Percentiles rank a stretch among this genome's conserved stretches.
phyloP scores from a whole-genome alignment of 306 rosid species.

The Vicia sativa region DNA sequence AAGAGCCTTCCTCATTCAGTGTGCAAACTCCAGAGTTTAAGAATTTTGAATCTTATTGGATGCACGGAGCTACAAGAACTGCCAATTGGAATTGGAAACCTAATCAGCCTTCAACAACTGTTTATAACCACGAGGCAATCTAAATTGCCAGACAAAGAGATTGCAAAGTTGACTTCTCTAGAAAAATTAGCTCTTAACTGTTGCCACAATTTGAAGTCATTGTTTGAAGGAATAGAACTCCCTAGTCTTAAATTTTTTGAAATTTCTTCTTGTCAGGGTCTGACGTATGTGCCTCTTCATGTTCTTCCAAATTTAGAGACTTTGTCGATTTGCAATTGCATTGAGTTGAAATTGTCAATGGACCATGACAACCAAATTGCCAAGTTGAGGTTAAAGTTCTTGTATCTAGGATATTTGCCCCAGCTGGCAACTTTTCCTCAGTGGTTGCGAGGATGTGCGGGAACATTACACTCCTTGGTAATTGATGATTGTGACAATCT shows the following conservation, averaged over 20 bases:
- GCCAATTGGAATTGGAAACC: no score
- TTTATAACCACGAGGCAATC: no score
- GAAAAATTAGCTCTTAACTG: rapidly evolving
- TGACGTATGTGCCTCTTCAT: not conserved
- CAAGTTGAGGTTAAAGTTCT: not conserved
- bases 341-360: not conserved
- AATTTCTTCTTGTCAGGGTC: not conserved
- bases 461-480: not conserved
- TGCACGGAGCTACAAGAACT: no score
- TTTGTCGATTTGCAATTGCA: not conserved
- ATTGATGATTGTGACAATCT: rapidly evolving
- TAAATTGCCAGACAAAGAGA: not conserved
- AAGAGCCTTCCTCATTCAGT: conserved; percentile 1
- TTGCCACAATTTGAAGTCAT: not conserved
- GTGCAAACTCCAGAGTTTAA: conserved; percentile 2
- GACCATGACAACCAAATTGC: not conserved
- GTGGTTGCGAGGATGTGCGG: conserved; percentile 9
- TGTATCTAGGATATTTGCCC: not conserved
- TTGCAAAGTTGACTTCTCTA: conserved; percentile 20
- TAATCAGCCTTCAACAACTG: no score
- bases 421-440: conserved; percentile 7
- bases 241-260: not conserved
- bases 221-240: not conserved
- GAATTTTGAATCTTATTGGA: no score
- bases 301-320: not conserved